These are phyloP conservation scores for Capsicum chinense DNA, from an alignment of 257 asterid genomes.

Conservation along the genomic window DNA sequence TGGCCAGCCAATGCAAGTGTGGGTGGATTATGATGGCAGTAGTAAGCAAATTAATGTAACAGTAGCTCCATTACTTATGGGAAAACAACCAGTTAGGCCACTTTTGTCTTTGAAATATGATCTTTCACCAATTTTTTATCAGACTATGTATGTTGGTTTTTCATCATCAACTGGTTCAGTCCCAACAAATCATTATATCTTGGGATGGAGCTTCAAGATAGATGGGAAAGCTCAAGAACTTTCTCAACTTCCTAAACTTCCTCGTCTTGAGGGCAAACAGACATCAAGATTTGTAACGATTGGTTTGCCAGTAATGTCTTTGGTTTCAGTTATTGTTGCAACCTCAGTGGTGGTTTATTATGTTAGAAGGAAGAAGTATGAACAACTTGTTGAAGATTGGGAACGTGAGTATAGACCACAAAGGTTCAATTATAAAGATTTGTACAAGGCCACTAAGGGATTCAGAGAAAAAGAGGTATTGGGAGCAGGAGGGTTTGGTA, in stretches of 20 bases:
- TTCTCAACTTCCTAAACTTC: slow-evolving; percentile 58
- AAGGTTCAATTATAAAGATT: slow-evolving; percentile 62
- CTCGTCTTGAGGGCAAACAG: slow-evolving; percentile 46
- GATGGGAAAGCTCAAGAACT: slow-evolving; percentile 45
- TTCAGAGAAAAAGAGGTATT: slow-evolving; percentile 53
- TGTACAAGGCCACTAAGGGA: slow-evolving; percentile 62
- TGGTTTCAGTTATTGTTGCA: background rate
- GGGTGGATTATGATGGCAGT: slow-evolving; percentile 59
- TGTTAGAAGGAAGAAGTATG: slow-evolving; percentile 44
- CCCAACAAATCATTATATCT: slow-evolving; percentile 54
- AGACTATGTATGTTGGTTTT: slow-evolving; percentile 64
- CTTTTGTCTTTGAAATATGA: slow-evolving; percentile 42
- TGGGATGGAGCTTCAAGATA: slow-evolving; percentile 68
- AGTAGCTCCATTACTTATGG: slow-evolving; percentile 43
- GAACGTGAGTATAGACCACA: slow-evolving; percentile 59
- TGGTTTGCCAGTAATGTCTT: slow-evolving; percentile 46
- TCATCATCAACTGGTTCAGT: slow-evolving; percentile 57
- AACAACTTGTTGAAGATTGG: slow-evolving; percentile 69
- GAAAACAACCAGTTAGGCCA: slow-evolving; percentile 50
- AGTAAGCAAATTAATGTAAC: slow-evolving; percentile 45
- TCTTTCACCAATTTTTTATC: slow-evolving; percentile 47
- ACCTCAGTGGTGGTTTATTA: slow-evolving; percentile 30
- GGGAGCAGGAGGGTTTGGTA: slow-evolving; percentile 74
- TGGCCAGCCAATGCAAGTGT: slow-evolving; percentile 52
- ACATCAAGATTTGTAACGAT: slow-evolving; percentile 37